Percentiles rank a stretch among this genome's conserved stretches.
phyloP scores from a whole-genome alignment of 2,329 filamentous ascomycete species.

The Fusarium sp. region DNA sequence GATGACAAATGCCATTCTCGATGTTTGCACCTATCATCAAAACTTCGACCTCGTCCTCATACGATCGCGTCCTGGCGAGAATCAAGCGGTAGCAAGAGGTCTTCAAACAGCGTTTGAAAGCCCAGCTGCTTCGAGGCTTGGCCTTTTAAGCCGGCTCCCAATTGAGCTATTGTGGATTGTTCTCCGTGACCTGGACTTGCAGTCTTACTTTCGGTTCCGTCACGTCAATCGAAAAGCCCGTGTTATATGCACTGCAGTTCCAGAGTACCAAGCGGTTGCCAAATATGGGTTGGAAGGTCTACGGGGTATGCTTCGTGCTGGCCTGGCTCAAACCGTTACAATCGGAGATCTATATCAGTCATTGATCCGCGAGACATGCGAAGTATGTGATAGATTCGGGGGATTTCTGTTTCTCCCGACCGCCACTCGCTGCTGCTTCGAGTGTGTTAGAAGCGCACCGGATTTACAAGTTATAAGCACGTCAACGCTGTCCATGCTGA shows the following conservation, averaged over 20 bases:
- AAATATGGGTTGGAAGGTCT: constrained; percentile 1
- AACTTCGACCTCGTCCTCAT: no score
- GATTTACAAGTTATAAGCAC: not conserved
- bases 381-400: constrained; percentile 12
- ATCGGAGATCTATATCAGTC: not conserved
- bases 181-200: constrained; percentile 1
- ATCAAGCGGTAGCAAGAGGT: no score
- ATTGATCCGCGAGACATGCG: not conserved
- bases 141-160: not conserved
- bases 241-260: not conserved
- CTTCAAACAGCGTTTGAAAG: no score
- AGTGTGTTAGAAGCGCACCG: not conserved
- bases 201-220: constrained; percentile 3
- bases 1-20: no score
- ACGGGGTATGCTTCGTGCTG: not conserved
- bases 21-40: no score
- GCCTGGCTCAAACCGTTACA: not conserved
- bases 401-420: constrained; percentile 12
- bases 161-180: not conserved
- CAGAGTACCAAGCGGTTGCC: constrained; percentile 5
- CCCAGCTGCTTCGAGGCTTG: no score
- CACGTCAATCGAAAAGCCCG: constrained; percentile 4
- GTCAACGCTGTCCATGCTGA: not conserved
- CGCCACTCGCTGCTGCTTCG: constrained; percentile 19
- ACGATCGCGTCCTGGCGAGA: no score